These are phyloP conservation scores for Pseudogymnoascus sp. DNA, from an alignment of 2,329 filamentous ascomycete species.

Conservation along the genomic window DNA sequence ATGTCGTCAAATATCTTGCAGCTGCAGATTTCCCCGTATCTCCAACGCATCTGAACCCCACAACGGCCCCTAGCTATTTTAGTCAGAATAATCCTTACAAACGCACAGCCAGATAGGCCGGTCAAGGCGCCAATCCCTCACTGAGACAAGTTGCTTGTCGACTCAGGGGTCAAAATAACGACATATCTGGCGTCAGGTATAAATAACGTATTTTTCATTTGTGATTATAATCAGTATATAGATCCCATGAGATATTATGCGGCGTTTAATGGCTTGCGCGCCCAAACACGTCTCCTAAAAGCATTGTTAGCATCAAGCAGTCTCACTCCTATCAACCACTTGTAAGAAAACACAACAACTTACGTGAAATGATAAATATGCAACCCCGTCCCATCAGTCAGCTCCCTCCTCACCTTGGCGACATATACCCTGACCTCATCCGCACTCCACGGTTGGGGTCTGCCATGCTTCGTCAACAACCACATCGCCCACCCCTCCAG, in stretches of 20 bases:
- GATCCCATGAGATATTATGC: neutral
- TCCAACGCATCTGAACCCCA: too few species aligned
- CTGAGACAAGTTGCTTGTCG: neutral
- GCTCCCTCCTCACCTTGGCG: constrained; percentile 17
- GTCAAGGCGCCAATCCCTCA: neutral
- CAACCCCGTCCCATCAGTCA: constrained; percentile 12
- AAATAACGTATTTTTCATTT: neutral
- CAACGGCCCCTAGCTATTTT: too few species aligned
- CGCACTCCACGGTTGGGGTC: constrained; percentile 18
- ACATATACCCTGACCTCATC: constrained; percentile 22
- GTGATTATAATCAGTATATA: neutral
- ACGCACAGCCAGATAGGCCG: neutral
- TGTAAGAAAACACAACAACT: neutral
- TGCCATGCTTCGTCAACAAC: constrained; percentile 22
- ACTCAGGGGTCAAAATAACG: neutral
- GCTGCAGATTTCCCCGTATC: too few species aligned
- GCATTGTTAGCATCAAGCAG: neutral
- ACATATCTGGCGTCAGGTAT: neutral
- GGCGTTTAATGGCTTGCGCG: neutral
- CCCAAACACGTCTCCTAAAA: neutral
- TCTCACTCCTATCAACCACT: neutral
- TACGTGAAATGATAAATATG: constrained; percentile 1
- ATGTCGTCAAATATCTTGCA: too few species aligned
- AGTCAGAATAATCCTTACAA: neutral
- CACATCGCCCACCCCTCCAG: constrained; percentile 26